phyloP scores from a whole-genome alignment of 805 yeast species.

The Candida boleticola region DNA sequence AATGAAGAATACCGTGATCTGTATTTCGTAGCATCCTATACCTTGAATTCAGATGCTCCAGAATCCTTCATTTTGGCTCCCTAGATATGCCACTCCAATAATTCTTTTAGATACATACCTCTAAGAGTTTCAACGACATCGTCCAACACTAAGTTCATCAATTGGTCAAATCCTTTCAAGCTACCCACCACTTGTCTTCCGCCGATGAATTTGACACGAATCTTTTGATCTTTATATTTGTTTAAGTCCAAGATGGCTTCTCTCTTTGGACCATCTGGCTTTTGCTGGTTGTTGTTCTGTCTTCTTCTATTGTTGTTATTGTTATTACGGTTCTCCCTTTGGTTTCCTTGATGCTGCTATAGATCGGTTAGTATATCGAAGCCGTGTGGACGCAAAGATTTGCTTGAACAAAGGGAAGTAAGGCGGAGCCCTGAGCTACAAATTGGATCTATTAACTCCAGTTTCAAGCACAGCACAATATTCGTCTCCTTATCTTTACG shows the following conservation, averaged over 20 bases:
- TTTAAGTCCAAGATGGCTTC: slow-evolving; percentile 84
- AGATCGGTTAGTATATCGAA: slow-evolving; percentile 5
- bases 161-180: slow-evolving; percentile 79
- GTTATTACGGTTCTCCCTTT: slow-evolving; percentile 17
- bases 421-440: no score
- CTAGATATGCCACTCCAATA: no score
- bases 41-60: no score
- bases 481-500: background rate
- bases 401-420: background rate
- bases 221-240: slow-evolving; percentile 67
- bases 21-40: no score
- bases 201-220: slow-evolving; percentile 78
- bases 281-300: slow-evolving; percentile 13
- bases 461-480: background rate
- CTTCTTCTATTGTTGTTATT: slow-evolving; percentile 14
- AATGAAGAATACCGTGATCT: no score
- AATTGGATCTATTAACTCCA: background rate
- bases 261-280: slow-evolving; percentile 75
- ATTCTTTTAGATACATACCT: no score
- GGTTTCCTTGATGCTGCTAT: slow-evolving; percentile 11
- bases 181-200: slow-evolving; percentile 82
- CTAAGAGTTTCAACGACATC: slow-evolving; percentile 65
- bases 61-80: no score
- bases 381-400: background rate
- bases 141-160: slow-evolving; percentile 76